Evolutionary conservation across 2,329 filamentous ascomycete genomes (phyloP), one percentile per base, ranked within the genome.

Genomic region (Trichoderma sp.): DNA sequence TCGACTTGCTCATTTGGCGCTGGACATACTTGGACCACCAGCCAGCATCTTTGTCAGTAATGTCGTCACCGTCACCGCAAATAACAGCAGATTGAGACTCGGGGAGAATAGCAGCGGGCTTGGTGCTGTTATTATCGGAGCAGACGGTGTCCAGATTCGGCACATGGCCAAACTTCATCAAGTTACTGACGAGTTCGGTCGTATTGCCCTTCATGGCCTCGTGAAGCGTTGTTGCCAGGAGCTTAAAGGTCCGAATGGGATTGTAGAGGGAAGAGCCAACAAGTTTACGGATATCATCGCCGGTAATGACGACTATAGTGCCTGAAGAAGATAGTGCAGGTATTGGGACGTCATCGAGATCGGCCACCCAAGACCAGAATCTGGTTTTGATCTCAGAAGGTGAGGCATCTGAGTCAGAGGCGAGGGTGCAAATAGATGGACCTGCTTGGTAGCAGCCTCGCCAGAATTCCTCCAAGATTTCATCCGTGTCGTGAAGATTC

Each of bases 181-280:
- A 8, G 39, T 12, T 57, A 24, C 56, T 36, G 26, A 58, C 11
- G 18, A 68, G 36, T 15, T 14, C 26, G 9, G 67, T 70, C 7
- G n/a, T 43, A 28, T 70, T 70, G 24, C 67, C 67, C 6, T 18
- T 21, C 11, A 70, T 63, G n/a, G 67, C 67, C 26, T 63, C 24
- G 11, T 32, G 4, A 47, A 70, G 11, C 21, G 58, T 34, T 11
- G 34, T 32, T 24, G 67, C 57, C 9, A 70, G 12, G 8, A 39
- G 51, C 24, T 28, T 43, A 15, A 70, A 70, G 12, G 36, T 34
- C 15, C 15, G 6, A 9, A 63, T 43, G n/a, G 67, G 57, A 12
- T 24, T 30, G 36, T 63, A 70, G 11, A 70, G 24, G n/a, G 36
- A 24, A 9, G 34, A 30, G n/a, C 34, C 58, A 36, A 63, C 24